A percentile compares a stretch with the other conserved stretches of the same genome.
phyloP scores from a whole-genome alignment of 352 stramenopile species.

The Elongisporangium prolatum region DNA sequence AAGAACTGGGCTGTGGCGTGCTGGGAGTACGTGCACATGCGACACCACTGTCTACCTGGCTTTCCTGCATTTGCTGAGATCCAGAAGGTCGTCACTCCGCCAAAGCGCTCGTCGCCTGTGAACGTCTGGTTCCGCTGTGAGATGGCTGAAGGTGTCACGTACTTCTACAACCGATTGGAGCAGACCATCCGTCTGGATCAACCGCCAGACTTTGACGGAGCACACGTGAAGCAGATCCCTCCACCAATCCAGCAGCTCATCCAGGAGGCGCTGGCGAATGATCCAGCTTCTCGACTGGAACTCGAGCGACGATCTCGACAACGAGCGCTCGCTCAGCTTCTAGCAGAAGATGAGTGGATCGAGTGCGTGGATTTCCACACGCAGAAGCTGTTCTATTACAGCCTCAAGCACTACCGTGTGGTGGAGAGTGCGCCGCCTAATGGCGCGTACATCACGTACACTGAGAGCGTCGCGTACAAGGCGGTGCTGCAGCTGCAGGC shows the following conservation, averaged over 20 bases:
- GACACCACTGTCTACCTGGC: constrained; percentile 36
- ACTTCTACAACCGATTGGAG: constrained; percentile 62
- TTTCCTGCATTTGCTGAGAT: constrained; percentile 40
- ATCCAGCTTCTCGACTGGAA: constrained; percentile 41
- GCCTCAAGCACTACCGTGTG: constrained; percentile 43
- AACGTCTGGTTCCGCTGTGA: constrained; percentile 64
- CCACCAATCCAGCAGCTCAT: constrained; percentile 43
- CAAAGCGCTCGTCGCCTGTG: constrained; percentile 37
- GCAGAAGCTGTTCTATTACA: constrained; percentile 62
- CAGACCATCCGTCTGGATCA: constrained; percentile 35
- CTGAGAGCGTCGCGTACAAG: constrained; percentile 46
- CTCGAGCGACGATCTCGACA: constrained; percentile 45
- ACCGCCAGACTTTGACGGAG: constrained; percentile 56
- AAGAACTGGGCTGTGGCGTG: constrained; percentile 44
- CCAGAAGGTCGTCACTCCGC: constrained; percentile 35
- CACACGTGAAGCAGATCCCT: constrained; percentile 36
- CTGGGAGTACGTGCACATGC: constrained; percentile 51
- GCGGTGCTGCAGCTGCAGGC: constrained; percentile 55
- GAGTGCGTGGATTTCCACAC: constrained; percentile 45
- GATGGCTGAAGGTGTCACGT: constrained; percentile 35
- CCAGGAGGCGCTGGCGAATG: constrained; percentile 26
- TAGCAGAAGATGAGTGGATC: constrained; percentile 66
- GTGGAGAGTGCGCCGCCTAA: constrained; percentile 28
- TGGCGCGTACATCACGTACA: constrained; percentile 40
- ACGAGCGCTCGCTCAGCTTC: constrained; percentile 27